Base-by-base conservation (phyloP, 257 asterid genomes). In the Misopates orontium region DNA sequence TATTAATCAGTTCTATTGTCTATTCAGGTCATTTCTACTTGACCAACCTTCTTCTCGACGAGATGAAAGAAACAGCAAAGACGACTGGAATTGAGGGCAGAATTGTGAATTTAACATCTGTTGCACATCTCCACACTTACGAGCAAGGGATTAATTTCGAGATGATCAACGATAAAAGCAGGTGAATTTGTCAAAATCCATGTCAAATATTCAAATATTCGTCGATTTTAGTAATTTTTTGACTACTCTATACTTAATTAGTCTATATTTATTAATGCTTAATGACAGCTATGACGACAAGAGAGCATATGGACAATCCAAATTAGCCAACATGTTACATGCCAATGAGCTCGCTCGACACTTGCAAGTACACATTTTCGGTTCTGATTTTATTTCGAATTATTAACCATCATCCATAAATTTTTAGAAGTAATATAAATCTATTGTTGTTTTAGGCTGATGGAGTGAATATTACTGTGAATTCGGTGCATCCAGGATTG, bases 11-110 rank as follows among this genome's bases (percentile, higher is more conserved):
- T n/a, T n/a, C n/a, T n/a, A n/a, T n/a, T n/a, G n/a, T n/a, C n/a
- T n/a, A n/a, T n/a, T n/a, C 73, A 90, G 99, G 99, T 62, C 99
- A 94, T 75, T 94, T 94, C 80, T 76, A 88, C 91, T 80, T 92
- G 87, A 92, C 97, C 13, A 87, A 76, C 77, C 94, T 92, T 59
- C 97, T 92, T 36, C 87, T 94, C 1, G 91, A 83, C 65, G 86
- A 80, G 80, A 90, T 94, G 96, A 94, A 88, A 73, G 83, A 83
- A 19, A 85, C 99, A 5, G 87, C 93, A 25, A 85, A 83, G 44
- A 50, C 82, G 5, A 84, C 74, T 8, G 93, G 95, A 8, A 52
- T 87, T 4, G 83, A 90, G 79, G 97, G 97, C 0, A 88, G 96
- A 82, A 94, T 90, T 58, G 84, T 90, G 58, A 90, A 90, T 64